Base-by-base conservation (phyloP, 2,329 filamentous ascomycete genomes). In the Sporothrix dimorphospora region DNA sequence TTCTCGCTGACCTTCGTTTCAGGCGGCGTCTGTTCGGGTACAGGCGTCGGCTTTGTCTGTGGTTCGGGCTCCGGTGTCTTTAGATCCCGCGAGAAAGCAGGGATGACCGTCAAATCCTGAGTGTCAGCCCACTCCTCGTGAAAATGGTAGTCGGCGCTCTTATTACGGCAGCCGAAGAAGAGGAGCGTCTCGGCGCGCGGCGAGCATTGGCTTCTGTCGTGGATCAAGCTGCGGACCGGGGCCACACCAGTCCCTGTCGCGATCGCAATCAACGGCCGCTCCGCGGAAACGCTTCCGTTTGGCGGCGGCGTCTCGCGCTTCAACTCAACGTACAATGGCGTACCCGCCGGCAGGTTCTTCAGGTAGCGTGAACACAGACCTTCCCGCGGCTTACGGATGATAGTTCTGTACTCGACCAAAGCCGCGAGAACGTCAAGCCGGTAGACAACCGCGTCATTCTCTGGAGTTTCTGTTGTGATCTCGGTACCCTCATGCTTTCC, bases 281-380 rank as follows among this genome's bases (percentile, higher is more conserved):
- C 78, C 30, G 81, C 79, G 21, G 77, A 75, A 4, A 82, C 47
- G 75, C 83, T 79, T 82, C 76, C 78, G 85, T 76, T 80, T 83
- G 78, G 80, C 78, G 78, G 71, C 77, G 71, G 82, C 85, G 30
- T 88, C 79, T 19, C 87, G 82, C 74, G 86, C 83, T 79, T 86
- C 82, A 82, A 86, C 81, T 75, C 90, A 78, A 97, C 85, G 30
- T 81, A 85, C 19, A 97, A 82, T 0, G 81, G 80, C 11, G 90
- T 89, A 0, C 86, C 87, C 0, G 84, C 81, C 4, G 81, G 80
- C 0, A 98, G 85, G 4, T 86, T 84, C 24, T 91, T 87, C 21
- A 98, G 85, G 79, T 98, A 98, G 30, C 93, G 88, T 5, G 96
- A 97, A 80, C 94, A 98, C 65, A 99, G 90, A 1, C 96, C 96